Base-by-base conservation (phyloP, 78 protist genomes). In the Goniomonas avonlea region DNA sequence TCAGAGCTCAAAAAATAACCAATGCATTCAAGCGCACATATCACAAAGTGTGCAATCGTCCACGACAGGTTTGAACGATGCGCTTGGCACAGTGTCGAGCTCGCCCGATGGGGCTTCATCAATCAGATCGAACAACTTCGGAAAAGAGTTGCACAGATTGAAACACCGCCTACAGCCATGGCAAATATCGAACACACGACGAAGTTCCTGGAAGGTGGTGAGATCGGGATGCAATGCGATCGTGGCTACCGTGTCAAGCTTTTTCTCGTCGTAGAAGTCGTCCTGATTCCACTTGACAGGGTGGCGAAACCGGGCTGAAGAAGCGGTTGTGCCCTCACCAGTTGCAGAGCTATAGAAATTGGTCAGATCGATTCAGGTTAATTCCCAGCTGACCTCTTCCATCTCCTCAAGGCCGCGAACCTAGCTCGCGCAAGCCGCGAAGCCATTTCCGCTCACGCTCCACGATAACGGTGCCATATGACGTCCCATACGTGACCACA, bases 1-100 rank as follows among this genome's bases (percentile, higher is more conserved):
- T 45, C 15, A 45, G 53, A 15, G 53, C 9, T 17, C 15, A 17
- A 17, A 15, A 45, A 45, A 45, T 45, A 9, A 45, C 53, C 9
- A 15, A 17, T 45, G 9, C 53, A 45, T 53, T 7, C 5, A n/a
- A 20, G 5, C 8, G 58, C 78, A 73, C 78, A 73, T 40, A 34
- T 73, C 78, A 40, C 78, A 73, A 17, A 73, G 60, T 8, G 78
- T 73, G 60, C 78, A 73, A 5, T 73, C 78, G 32, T 73, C 60
- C 56, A 73, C 78, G 23, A 73, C 78, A 5, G 20, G 5, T 41
- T 73, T 34, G 60, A 73, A 73, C 9, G 8, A 8, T 5, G 37
- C 20, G 37, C 38, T 35, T 9, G 37, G 39, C 34, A 73, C 78
- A 34, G 66, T 5, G 60, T 73, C 58, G 15, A 73, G 78, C 63